These are phyloP conservation scores for Monilinia fructigena DNA, from an alignment of 2,329 filamentous ascomycete genomes.

Conservation along the genomic window DNA sequence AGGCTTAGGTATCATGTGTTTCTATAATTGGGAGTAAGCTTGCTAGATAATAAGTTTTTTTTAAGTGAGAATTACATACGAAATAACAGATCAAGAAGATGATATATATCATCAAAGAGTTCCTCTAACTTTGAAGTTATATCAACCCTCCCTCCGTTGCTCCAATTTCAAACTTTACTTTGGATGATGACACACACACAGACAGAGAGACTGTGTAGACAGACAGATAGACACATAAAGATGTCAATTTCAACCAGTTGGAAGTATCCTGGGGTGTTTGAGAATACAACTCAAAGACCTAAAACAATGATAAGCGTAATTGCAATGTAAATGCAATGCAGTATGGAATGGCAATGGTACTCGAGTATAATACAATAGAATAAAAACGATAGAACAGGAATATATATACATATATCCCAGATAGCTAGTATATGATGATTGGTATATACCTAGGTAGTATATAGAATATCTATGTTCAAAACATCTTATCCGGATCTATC, in stretches of 20 bases:
- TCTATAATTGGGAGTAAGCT: conserved; percentile 20
- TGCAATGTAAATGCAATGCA: no score
- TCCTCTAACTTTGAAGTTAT: neutral
- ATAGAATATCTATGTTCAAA: no score
- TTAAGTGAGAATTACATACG: neutral
- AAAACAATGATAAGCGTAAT: no score
- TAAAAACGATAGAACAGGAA: neutral
- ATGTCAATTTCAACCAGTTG: neutral
- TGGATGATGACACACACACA: neutral
- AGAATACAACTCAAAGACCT: neutral
- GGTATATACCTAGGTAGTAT: no score
- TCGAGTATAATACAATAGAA: no score
- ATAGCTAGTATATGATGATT: no score
- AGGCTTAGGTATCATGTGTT: conserved; percentile 1
- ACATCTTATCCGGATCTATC: neutral
- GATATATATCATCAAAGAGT: neutral
- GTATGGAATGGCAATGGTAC: no score
- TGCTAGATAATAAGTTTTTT: neutral
- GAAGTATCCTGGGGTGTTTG: neutral
- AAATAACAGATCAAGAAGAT: neutral
- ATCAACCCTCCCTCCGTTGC: neutral
- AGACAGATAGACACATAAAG: no score
- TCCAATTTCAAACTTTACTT: neutral
- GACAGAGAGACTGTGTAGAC: no score
- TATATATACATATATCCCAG: neutral